Conservation (phyloP, 2,329 filamentous ascomycete genomes). For the Calonectria naviculata region DNA sequence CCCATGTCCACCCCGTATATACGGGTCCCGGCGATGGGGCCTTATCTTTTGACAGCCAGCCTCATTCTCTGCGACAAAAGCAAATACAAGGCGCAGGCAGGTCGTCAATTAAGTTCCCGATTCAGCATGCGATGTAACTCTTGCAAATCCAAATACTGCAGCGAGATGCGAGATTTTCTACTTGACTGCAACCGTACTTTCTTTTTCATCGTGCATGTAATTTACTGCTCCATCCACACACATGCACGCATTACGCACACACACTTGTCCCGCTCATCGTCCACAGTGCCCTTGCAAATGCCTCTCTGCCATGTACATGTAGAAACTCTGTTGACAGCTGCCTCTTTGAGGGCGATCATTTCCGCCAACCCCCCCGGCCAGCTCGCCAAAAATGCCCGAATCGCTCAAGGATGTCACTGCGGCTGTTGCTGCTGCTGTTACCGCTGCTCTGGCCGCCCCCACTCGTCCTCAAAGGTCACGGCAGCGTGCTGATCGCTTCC, state of each 20-base stretch:
- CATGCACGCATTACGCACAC: no score
- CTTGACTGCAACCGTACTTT: not conserved
- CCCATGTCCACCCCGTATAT: not conserved
- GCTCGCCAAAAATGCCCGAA: constrained; percentile 2
- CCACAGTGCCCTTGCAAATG: no score
- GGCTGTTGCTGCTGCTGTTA: no score
- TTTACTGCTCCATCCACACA: no score
- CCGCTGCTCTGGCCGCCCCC: constrained; percentile 10
- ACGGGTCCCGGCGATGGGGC: not conserved
- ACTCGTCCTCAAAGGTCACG: constrained; percentile 5
- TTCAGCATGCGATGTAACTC: not conserved
- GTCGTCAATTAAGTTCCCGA: not conserved
- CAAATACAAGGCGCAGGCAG: not conserved
- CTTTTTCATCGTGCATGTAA: not conserved
- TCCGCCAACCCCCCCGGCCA: not conserved
- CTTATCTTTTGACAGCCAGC: constrained; percentile 5
- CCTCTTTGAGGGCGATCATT: not conserved
- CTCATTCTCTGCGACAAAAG: not conserved
- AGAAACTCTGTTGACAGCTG: not conserved
- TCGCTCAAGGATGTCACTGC: not conserved
- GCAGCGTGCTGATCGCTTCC: not conserved
- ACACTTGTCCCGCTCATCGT: no score
- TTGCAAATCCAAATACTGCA: not conserved
- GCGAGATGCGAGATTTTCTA: not conserved
- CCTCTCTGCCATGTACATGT: no score